These are phyloP conservation scores for Domatiomyces globalis DNA, from an alignment of 2,329 filamentous ascomycete genomes.

Conservation along the genomic window DNA sequence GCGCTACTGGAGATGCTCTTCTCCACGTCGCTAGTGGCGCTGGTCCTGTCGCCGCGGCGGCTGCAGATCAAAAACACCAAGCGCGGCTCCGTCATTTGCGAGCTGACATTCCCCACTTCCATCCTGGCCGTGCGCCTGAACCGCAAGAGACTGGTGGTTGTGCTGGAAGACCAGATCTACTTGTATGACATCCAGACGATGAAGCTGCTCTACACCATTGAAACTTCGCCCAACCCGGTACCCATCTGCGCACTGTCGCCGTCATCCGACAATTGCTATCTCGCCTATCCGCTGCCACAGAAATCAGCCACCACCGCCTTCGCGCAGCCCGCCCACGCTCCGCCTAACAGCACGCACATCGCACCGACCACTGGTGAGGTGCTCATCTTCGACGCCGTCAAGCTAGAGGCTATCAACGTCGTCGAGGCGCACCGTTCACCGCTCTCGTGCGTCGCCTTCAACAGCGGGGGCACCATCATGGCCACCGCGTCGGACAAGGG, in stretches of 20 bases:
- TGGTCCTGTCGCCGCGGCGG: constrained; percentile 81
- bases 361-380: constrained; percentile 82
- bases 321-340: constrained; percentile 62
- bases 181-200: constrained; percentile 98
- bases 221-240: constrained; percentile 82
- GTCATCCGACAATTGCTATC: constrained; percentile 88
- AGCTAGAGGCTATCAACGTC: constrained; percentile 84
- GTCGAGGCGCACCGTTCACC: constrained; percentile 90
- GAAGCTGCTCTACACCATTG: constrained; percentile 82
- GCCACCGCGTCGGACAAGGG: constrained; percentile 95
- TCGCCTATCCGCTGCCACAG: constrained; percentile 78
- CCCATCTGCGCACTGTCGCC: constrained; percentile 87
- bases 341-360: constrained; percentile 63
- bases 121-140: constrained; percentile 89
- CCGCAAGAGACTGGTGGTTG: constrained; percentile 80
- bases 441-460: constrained; percentile 77
- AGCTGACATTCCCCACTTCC: constrained; percentile 94
- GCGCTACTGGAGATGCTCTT: constrained; percentile 98
- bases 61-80: constrained; percentile 97
- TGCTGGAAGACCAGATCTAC: constrained; percentile 92
- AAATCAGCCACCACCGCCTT: constrained; percentile 40
- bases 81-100: constrained; percentile 79
- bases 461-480: constrained; percentile 78
- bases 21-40: constrained; percentile 86
- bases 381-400: constrained; percentile 77